These are phyloP conservation scores for Mycena crocata DNA, from an alignment of 768 basidiomycete genomes.

Conservation along the genomic window DNA sequence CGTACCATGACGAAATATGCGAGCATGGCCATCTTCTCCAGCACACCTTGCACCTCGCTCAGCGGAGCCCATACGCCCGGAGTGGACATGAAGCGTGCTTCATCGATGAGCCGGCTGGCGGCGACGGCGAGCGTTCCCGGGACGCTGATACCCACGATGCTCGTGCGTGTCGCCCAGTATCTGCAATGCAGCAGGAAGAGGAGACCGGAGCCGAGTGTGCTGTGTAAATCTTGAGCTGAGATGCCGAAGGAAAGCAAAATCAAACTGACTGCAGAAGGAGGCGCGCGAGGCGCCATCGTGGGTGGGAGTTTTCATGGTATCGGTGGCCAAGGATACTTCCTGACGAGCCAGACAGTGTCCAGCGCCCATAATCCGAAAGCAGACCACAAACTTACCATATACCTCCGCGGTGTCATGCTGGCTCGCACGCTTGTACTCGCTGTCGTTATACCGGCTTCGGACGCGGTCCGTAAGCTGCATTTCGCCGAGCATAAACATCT, in stretches of 20 bases:
- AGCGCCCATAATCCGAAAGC: no score
- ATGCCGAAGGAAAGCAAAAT: not conserved
- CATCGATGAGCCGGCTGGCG: not conserved
- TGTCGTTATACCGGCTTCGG: constrained; percentile 1
- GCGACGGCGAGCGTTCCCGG: not conserved
- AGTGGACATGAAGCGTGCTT: not conserved
- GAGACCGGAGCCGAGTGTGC: not conserved
- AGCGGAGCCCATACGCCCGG: no score
- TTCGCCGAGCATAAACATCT: not conserved
- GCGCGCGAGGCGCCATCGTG: not conserved
- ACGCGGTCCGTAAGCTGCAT: not conserved
- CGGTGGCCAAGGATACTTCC: not conserved
- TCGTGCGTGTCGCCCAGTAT: constrained; percentile 2
- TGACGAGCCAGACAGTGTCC: not conserved
- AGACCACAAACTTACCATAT: not conserved
- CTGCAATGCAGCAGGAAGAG: not conserved
- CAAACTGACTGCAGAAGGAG: not conserved
- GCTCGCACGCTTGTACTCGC: not conserved
- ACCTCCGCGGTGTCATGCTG: not conserved
- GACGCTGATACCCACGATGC: constrained; percentile 1
- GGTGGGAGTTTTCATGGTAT: not conserved
- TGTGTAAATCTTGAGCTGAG: not conserved
- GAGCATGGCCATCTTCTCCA: not conserved
- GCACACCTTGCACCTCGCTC: not conserved
- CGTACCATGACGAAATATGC: no score